Percentiles rank a stretch among this genome's conserved stretches.
Conservation (phyloP, 2,329 filamentous ascomycete species). For the Pyrenophora tritici-repentis region DNA sequence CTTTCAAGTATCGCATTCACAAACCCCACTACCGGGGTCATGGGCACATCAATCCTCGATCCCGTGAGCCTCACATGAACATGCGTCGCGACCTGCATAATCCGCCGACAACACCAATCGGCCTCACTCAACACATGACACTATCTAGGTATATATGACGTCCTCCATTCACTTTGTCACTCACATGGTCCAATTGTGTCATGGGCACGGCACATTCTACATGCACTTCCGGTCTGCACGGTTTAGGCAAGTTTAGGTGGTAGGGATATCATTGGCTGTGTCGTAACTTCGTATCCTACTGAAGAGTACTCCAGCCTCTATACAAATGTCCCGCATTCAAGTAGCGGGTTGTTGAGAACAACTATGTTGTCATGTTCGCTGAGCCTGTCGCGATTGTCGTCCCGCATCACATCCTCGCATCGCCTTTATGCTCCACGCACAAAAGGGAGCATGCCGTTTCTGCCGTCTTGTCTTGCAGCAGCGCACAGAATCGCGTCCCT, state of each 20-base stretch:
- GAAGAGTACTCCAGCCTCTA: neutral
- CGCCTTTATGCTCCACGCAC: too few species aligned
- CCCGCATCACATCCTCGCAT: too few species aligned
- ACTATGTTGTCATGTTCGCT: too few species aligned
- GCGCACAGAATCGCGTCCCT: too few species aligned
- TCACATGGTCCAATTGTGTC: too few species aligned
- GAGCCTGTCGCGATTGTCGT: too few species aligned
- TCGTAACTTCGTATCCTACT: constrained; percentile 1
- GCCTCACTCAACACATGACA: constrained; percentile 5
- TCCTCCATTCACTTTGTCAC: neutral
- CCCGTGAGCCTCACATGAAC: constrained; percentile 1
- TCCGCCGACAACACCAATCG: constrained; percentile 4
- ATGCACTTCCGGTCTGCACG: too few species aligned
- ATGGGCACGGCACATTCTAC: too few species aligned
- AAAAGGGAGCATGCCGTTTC: too few species aligned
- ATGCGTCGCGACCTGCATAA: neutral
- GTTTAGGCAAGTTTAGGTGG: too few species aligned
- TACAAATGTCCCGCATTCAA: constrained; percentile 3
- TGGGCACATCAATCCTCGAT: neutral
- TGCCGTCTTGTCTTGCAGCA: too few species aligned
- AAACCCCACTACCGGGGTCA: neutral
- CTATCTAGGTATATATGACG: neutral
- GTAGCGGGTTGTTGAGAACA: neutral
- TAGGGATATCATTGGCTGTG: neutral
- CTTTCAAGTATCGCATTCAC: neutral